Base-by-base conservation (phyloP, 164 flowering plant genomes). In the Chloranthus sessilifolius region DNA sequence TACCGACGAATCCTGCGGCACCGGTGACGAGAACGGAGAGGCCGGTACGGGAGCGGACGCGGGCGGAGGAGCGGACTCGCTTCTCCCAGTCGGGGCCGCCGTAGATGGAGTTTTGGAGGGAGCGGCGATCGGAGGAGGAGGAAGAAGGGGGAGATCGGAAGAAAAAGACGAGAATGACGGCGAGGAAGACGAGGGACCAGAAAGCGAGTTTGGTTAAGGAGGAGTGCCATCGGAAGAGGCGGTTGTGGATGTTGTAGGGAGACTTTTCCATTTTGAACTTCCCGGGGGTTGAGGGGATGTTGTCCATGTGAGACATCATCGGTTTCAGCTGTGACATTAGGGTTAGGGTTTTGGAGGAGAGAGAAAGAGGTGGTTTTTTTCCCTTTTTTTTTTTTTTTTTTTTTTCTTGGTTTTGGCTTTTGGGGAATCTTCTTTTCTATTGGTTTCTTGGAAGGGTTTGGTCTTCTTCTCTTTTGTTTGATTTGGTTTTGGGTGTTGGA, bases 231-330 rank as follows among this genome's bases (percentile, higher is more conserved):
- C 89, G 67, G 38, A 74, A 43, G 12, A 81, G 58, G 34, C 62
- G 55, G 22, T 20, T 23, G 26, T 42, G 40, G 31, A 42, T 27
- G 55, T 67, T 34, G 68, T 81, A 76, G 0, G 77, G 49, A 0
- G 95, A 83, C 42, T 84, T 90, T 5, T 90, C 97, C 76, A 84
- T 78, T 84, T 89, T 91, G 82, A 88, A 83, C 53, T 91, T 91
- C 0, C 98, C 98, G 1, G 98, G 95, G 0, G 95, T 85, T 1
- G 95, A 83, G 1, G 98, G 95, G 28, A 65, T 69, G 68, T 70
- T 55, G 54, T 87, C 95, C 27, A 72, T 76, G 61, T 76, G 81
- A 2, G 81, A 71, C 17, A 47, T 48, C 56, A 67, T 63, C 43
- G 64, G 63, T 60, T 68, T 78, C 68, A 76, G 69, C 68, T 75